These are phyloP conservation scores for Podospora conica DNA, from an alignment of 495 filamentous ascomycete species.

Conservation along the genomic window DNA sequence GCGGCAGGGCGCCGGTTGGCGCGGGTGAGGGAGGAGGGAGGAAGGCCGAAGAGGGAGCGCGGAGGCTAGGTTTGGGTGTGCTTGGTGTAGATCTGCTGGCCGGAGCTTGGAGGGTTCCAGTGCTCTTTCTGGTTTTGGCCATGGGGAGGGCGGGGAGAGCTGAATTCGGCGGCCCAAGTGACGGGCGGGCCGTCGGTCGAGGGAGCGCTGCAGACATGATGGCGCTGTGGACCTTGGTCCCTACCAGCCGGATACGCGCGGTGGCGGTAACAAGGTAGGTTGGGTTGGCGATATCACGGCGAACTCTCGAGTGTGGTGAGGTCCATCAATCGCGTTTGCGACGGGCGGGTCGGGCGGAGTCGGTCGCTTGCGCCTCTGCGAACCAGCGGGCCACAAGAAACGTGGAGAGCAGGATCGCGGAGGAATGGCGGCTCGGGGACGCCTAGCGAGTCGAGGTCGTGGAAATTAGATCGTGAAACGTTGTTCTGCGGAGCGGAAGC, in stretches of 20 bases:
- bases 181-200: conserved; percentile 54
- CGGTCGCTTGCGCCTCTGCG: neutral
- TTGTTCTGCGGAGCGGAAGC: conserved; percentile 18
- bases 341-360: neutral
- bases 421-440: neutral
- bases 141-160: conserved; percentile 65
- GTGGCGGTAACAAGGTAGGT: neutral
- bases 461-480: conserved; percentile 12
- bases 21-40: conserved; percentile 43
- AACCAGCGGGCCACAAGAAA: neutral
- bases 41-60: conserved; percentile 53
- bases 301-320: neutral
- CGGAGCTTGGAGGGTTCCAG: conserved; percentile 40
- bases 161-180: conserved; percentile 56
- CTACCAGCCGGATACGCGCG: neutral
- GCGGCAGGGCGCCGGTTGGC: conserved; percentile 44
- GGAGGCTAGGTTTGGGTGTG: conserved; percentile 51
- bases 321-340: conserved; percentile 7
- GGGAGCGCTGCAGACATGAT: conserved; percentile 60
- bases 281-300: neutral
- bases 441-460: neutral
- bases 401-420: neutral
- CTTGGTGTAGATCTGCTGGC: conserved; percentile 41
- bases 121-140: conserved; percentile 63
- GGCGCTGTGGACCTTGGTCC: conserved; percentile 1